Evolutionary conservation across 371 early-diverging fungal genomes (phyloP).

Genomic region (Mucor racemosus): DNA sequence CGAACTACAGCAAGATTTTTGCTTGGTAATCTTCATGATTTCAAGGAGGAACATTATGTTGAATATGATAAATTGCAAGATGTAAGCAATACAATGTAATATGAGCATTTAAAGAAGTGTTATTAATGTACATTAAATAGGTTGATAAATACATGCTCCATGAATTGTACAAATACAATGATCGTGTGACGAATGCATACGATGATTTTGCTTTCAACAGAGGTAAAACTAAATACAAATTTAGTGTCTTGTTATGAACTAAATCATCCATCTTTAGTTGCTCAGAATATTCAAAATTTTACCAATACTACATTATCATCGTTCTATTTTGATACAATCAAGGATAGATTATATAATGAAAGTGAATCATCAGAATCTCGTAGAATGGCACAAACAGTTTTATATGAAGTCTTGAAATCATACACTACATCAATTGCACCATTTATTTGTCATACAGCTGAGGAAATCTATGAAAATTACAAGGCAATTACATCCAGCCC

Average conservation of each 20-base stretch:
- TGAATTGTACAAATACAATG: constrained; percentile 65
- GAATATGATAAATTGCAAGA: constrained; percentile 59
- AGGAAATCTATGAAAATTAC: constrained; percentile 79
- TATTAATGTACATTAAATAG: constrained; percentile 14
- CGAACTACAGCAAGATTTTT: constrained; percentile 82
- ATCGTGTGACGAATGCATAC: constrained; percentile 62
- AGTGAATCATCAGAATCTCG: constrained; percentile 41
- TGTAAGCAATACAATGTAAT: constrained; percentile 22
- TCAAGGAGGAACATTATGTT: constrained; percentile 52
- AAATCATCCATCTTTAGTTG: constrained; percentile 37
- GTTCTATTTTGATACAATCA: constrained; percentile 84
- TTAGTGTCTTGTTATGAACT: not conserved
- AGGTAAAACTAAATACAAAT: constrained; percentile 44
- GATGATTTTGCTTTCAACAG: constrained; percentile 69
- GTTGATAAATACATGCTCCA: constrained; percentile 78
- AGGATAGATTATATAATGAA: constrained; percentile 83
- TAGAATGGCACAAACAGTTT: constrained; percentile 70
- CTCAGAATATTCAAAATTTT: constrained; percentile 71
- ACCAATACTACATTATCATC: constrained; percentile 74
- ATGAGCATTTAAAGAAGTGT: not conserved
- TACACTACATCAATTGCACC: constrained; percentile 73
- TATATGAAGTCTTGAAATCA: constrained; percentile 71
- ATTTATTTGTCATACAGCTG: constrained; percentile 75
- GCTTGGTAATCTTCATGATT: constrained; percentile 80
- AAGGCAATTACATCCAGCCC: constrained; percentile 44